These are phyloP conservation scores for Wickerhamomyces pijperi DNA, from an alignment of 805 yeast genomes.

Conservation along the genomic window DNA sequence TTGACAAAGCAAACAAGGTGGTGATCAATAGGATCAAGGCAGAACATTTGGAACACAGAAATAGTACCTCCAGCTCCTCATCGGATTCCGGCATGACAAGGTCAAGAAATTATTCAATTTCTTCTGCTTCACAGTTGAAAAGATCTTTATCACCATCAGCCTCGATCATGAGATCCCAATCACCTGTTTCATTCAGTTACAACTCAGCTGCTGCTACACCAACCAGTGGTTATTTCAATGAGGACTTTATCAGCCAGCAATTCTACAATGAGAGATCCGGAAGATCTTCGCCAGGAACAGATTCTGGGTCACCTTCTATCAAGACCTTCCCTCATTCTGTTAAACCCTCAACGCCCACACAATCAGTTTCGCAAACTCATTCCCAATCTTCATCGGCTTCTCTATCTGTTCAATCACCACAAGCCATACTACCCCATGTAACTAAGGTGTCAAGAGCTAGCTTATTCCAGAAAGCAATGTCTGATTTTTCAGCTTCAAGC, in stretches of 20 bases:
- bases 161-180: conserved; percentile 19
- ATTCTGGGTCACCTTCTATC: conserved; percentile 18
- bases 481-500: conserved; percentile 36
- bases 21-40: conserved; percentile 76
- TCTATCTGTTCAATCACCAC: conserved; percentile 2
- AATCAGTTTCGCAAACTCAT: no score
- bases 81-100: conserved; percentile 20
- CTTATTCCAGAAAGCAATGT: conserved; percentile 15
- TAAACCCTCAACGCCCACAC: conserved; percentile 15
- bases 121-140: conserved; percentile 29
- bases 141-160: conserved; percentile 35
- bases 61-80: conserved; percentile 26
- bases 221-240: conserved; percentile 21
- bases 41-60: conserved; percentile 50
- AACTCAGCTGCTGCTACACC: conserved; percentile 5
- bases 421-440: neutral
- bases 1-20: conserved; percentile 91
- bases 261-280: conserved; percentile 19
- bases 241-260: conserved; percentile 13
- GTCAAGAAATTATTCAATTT: conserved; percentile 20
- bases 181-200: conserved; percentile 20
- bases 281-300: conserved; percentile 23
- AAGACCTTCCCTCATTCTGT: conserved; percentile 3
- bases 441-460: conserved; percentile 10
- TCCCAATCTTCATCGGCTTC: conserved; percentile 7